Evolutionary conservation across 2,329 filamentous ascomycete genomes (phyloP).

Genomic region (Ramularia endophylla): DNA sequence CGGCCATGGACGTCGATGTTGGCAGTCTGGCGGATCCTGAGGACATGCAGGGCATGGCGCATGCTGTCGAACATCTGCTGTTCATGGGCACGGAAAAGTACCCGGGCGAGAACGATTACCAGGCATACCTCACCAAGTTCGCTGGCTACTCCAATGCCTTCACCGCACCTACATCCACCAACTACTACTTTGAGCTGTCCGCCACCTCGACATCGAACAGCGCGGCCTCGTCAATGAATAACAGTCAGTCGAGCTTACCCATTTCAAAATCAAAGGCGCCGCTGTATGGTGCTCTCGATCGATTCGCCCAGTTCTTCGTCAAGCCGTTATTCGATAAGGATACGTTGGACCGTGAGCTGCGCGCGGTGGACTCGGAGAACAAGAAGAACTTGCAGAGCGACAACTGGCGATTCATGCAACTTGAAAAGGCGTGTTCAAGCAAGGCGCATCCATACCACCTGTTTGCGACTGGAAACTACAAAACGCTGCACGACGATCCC

Average conservation of each 20-base stretch:
- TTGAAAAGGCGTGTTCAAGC: slow-evolving; percentile 84
- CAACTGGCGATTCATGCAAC: slow-evolving; percentile 77
- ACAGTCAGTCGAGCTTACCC: slow-evolving; percentile 32
- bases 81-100: slow-evolving; percentile 99
- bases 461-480: slow-evolving; percentile 84
- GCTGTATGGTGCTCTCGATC: slow-evolving; percentile 76
- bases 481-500: slow-evolving; percentile 77
- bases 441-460: slow-evolving; percentile 82
- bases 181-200: slow-evolving; percentile 95
- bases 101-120: slow-evolving; percentile 91
- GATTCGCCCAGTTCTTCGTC: slow-evolving; percentile 92
- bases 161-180: slow-evolving; percentile 87
- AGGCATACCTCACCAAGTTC: slow-evolving; percentile 82
- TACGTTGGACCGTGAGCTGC: slow-evolving; percentile 79
- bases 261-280: slow-evolving; percentile 46
- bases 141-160: slow-evolving; percentile 94
- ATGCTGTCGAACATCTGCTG: slow-evolving; percentile 90
- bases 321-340: slow-evolving; percentile 78
- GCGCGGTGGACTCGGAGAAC: slow-evolving; percentile 90
- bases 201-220: slow-evolving; percentile 62
- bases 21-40: slow-evolving; percentile 90
- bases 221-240: slow-evolving; percentile 31
- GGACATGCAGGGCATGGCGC: slow-evolving; percentile 90
- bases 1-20: slow-evolving; percentile 90
- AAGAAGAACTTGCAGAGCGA: slow-evolving; percentile 96